phyloP scores from a whole-genome alignment of 306 rosid genomes.

The Cucumis hystrix region DNA sequence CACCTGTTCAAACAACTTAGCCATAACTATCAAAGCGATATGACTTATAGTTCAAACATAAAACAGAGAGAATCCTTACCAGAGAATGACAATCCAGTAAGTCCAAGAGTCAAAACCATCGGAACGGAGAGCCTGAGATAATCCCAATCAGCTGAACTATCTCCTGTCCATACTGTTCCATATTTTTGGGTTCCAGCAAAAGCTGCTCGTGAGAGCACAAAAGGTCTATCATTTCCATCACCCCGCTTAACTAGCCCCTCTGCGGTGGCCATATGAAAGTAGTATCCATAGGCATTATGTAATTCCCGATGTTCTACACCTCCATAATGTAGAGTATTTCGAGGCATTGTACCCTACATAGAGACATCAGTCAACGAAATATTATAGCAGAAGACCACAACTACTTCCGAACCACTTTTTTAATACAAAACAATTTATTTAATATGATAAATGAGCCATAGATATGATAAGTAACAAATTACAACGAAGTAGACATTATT shows the following conservation, averaged over 20 bases:
- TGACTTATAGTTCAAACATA: neutral
- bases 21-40: neutral
- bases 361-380: constrained; percentile 1
- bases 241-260: constrained; percentile 81
- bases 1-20: constrained; percentile 43
- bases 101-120: constrained; percentile 85
- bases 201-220: constrained; percentile 79
- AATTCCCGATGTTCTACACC: constrained; percentile 77
- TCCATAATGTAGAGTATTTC: constrained; percentile 72
- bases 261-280: constrained; percentile 93
- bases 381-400: neutral
- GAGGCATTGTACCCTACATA: constrained; percentile 87
- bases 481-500: neutral
- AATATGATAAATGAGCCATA: neutral
- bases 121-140: constrained; percentile 86
- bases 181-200: constrained; percentile 90
- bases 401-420: neutral
- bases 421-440: neutral
- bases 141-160: constrained; percentile 93
- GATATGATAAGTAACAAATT: neutral
- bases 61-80: constrained; percentile 28
- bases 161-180: constrained; percentile 96
- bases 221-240: constrained; percentile 78
- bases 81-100: constrained; percentile 65
- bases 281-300: constrained; percentile 90